Evolutionary conservation across 805 yeast species (phyloP).

Genomic region (Cyberlindnera japonica): DNA sequence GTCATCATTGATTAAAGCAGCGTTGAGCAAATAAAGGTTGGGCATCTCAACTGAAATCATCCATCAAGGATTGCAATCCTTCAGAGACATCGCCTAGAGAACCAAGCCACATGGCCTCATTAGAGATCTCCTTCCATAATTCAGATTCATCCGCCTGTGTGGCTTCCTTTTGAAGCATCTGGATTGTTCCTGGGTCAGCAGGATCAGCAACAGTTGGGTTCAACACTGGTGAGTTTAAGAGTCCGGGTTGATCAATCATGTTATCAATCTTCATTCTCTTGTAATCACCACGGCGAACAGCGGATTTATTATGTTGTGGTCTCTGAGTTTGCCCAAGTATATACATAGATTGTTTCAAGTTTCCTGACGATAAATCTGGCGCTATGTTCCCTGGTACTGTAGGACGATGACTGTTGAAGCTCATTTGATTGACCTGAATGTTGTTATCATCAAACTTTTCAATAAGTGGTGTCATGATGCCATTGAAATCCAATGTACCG

Average conservation of each 20-base stretch:
- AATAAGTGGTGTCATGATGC: slow-evolving; percentile 54
- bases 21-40: no score
- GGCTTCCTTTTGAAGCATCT: slow-evolving; percentile 26
- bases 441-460: slow-evolving; percentile 49
- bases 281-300: slow-evolving; percentile 16
- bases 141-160: slow-evolving; percentile 43
- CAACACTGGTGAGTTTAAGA: slow-evolving; percentile 18
- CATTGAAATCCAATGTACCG: slow-evolving; percentile 64
- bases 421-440: slow-evolving; percentile 11
- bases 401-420: slow-evolving; percentile 15
- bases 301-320: slow-evolving; percentile 14
- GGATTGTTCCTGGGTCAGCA: slow-evolving; percentile 28
- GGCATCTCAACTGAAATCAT: slow-evolving; percentile 13
- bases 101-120: slow-evolving; percentile 65
- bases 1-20: no score
- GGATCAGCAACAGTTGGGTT: slow-evolving; percentile 21
- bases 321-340: not conserved
- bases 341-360: not conserved
- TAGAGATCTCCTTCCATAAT: slow-evolving; percentile 74
- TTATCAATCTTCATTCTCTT: slow-evolving; percentile 19
- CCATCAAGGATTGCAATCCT: slow-evolving; percentile 32
- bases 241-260: slow-evolving; percentile 9
- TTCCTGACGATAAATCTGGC: not conserved
- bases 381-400: not conserved
- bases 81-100: slow-evolving; percentile 42